Evolutionary conservation across 148 eudicot species (phyloP).

Genomic region (Rhododendron ferrugineum): DNA sequence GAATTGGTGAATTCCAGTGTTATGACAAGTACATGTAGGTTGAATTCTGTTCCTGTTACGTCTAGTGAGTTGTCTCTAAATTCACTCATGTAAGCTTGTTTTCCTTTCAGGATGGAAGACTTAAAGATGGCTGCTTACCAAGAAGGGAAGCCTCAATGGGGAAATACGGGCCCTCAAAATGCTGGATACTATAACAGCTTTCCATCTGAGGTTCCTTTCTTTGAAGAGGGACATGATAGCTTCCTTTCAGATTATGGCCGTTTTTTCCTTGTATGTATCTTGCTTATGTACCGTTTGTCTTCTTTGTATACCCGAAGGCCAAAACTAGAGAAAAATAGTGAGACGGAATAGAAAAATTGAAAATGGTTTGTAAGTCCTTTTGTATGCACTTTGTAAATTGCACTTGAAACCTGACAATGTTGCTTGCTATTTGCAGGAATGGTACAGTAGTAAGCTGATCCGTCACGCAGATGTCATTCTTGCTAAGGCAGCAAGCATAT

Average conservation of each 20-base stretch:
- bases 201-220: constrained; percentile 51
- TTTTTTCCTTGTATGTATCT: constrained; percentile 60
- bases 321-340: background rate
- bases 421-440: constrained; percentile 36
- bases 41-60: background rate
- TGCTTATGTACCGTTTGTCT: background rate
- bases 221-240: constrained; percentile 46
- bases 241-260: constrained; percentile 56
- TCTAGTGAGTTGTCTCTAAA: background rate
- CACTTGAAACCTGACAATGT: background rate
- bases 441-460: constrained; percentile 61
- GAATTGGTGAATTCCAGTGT: constrained; percentile 73
- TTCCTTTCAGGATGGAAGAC: constrained; percentile 48
- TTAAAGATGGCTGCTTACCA: constrained; percentile 37
- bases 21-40: constrained; percentile 65
- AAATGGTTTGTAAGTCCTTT: background rate
- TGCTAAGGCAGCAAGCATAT: constrained; percentile 37
- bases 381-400: background rate
- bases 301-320: background rate
- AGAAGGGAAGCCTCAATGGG: constrained; percentile 57
- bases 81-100: constrained; percentile 4
- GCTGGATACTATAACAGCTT: constrained; percentile 51
- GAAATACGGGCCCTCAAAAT: constrained; percentile 42
- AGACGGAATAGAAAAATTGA: background rate
- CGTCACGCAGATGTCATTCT: constrained; percentile 61